These are phyloP conservation scores for Fusarium sp. DNA, from an alignment of 2,329 filamentous ascomycete genomes.

Conservation along the genomic window DNA sequence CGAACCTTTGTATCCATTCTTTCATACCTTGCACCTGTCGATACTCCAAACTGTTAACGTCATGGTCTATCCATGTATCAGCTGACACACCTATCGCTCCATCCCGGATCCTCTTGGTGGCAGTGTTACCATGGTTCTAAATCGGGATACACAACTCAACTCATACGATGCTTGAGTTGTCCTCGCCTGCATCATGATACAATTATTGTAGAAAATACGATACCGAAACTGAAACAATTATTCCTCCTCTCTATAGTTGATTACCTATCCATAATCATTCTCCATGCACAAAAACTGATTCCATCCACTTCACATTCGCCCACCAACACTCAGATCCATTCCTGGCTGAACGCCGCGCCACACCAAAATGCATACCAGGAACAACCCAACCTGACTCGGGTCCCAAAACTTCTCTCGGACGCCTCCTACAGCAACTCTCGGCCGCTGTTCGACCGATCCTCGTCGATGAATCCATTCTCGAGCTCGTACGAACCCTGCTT, in stretches of 20 bases:
- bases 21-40: constrained; percentile 2
- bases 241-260: constrained; percentile 11
- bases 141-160: constrained; percentile 27
- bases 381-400: not conserved
- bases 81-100: constrained; percentile 22
- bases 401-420: not conserved
- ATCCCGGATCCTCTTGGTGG: constrained; percentile 22
- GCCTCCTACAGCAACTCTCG: constrained; percentile 5
- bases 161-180: constrained; percentile 13
- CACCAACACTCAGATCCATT: not conserved
- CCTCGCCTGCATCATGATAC: constrained; percentile 6
- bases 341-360: constrained; percentile 4
- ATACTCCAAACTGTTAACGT: not conserved
- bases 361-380: not conserved
- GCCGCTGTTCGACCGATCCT: not conserved
- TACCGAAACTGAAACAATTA: constrained; percentile 1
- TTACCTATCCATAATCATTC: not conserved
- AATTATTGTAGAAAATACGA: not conserved
- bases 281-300: not conserved
- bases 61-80: not conserved
- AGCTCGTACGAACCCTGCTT: constrained; percentile 29
- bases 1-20: not conserved
- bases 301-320: not conserved
- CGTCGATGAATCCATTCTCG: constrained; percentile 21
- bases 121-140: constrained; percentile 38